A percentile compares a stretch with the other conserved stretches of the same genome.
These are phyloP conservation scores for Amylocarpus encephaloides DNA, from an alignment of 2,329 filamentous ascomycete species.

Conservation along the genomic window DNA sequence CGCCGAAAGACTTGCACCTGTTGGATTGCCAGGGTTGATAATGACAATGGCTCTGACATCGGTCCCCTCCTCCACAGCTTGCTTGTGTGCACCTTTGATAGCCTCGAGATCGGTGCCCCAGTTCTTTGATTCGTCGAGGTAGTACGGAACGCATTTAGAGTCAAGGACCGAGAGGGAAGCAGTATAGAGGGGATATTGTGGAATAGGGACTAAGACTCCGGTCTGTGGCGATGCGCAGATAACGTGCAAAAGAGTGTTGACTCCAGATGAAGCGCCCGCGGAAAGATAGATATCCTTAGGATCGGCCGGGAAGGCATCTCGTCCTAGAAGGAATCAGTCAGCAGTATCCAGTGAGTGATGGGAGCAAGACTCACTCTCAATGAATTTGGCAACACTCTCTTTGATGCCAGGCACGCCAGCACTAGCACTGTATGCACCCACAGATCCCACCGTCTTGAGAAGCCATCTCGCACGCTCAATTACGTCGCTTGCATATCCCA, in stretches of 20 bases:
- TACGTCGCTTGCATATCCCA: slow-evolving; percentile 88
- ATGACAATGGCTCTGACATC: slow-evolving; percentile 92
- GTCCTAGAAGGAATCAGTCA: slow-evolving; percentile 42
- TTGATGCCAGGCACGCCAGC: slow-evolving; percentile 82
- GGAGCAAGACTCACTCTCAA: slow-evolving; percentile 60
- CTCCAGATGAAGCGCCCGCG: slow-evolving; percentile 84
- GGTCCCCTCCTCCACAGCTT: slow-evolving; percentile 68
- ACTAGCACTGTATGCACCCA: slow-evolving; percentile 94
- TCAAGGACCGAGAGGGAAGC: slow-evolving; percentile 82
- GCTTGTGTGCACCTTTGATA: slow-evolving; percentile 66
- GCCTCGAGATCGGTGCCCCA: slow-evolving; percentile 85
- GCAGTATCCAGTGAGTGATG: slow-evolving; percentile 64
- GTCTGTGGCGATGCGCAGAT: slow-evolving; percentile 73
- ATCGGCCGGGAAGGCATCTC: slow-evolving; percentile 82
- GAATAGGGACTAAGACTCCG: slow-evolving; percentile 89
- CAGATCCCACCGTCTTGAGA: slow-evolving; percentile 77
- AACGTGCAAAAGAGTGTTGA: slow-evolving; percentile 86
- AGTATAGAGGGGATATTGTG: slow-evolving; percentile 96
- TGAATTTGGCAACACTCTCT: slow-evolving; percentile 85
- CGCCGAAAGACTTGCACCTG: slow-evolving; percentile 75
- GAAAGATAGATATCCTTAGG: slow-evolving; percentile 82
- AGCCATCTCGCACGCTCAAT: slow-evolving; percentile 76
- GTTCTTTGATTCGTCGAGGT: slow-evolving; percentile 75
- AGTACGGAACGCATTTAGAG: slow-evolving; percentile 85
- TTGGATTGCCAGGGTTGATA: slow-evolving; percentile 98